Percentiles rank a stretch among this genome's conserved stretches.
Conservation (phyloP, 768 basidiomycete genomes). For the Exidia glandulosa region DNA sequence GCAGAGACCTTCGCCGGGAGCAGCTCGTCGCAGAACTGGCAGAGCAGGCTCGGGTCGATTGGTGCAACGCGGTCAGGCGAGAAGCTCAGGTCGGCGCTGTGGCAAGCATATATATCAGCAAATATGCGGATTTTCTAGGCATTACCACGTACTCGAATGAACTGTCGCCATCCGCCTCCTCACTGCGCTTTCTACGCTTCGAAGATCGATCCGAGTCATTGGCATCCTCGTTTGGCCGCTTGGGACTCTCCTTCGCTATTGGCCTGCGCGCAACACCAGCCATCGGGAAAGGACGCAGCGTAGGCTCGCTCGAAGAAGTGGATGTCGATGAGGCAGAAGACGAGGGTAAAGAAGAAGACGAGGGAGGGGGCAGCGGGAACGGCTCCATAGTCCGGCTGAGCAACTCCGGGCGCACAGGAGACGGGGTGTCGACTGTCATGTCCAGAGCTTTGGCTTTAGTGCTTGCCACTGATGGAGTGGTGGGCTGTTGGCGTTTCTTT, state of each 20-base stretch:
- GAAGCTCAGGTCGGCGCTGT: too few relatives aligned
- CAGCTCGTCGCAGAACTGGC: slow-evolving; percentile 70
- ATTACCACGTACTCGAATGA: too few relatives aligned
- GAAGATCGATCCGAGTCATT: not conserved
- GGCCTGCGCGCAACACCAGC: too few relatives aligned
- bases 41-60: slow-evolving; percentile 55
- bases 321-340: not conserved
- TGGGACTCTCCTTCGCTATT: not conserved
- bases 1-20: slow-evolving; percentile 56
- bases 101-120: too few relatives aligned
- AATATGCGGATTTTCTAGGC: too few relatives aligned
- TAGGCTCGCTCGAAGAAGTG: not conserved
- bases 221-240: not conserved
- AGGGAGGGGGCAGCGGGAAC: not conserved
- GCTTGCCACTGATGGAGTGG: too few relatives aligned
- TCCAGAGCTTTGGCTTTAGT: not conserved
- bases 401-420: not conserved
- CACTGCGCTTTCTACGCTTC: not conserved
- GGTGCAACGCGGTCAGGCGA: too few relatives aligned
- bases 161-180: too few relatives aligned
- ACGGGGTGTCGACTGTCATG: not conserved
- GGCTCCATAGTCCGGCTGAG: not conserved
- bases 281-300: not conserved
- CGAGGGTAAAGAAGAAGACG: not conserved
- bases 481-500: too few relatives aligned